These are phyloP conservation scores for Pythium aristosporum DNA, from an alignment of 352 stramenopile species.

Conservation along the genomic window DNA sequence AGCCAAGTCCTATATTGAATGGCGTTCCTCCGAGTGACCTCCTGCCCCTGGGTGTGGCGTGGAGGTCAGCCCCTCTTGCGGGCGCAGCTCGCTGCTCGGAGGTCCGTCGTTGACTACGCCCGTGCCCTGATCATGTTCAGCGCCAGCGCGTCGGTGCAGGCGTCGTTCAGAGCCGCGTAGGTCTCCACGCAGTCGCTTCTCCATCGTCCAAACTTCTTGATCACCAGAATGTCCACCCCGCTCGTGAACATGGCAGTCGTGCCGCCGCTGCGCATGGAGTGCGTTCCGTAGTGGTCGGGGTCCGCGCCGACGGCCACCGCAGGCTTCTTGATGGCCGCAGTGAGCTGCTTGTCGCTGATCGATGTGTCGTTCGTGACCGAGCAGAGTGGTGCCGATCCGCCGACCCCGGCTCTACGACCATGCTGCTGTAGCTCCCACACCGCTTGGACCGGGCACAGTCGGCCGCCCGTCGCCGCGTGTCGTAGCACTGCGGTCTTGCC, in stretches of 20 bases:
- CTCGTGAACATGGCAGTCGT: slow-evolving; percentile 10
- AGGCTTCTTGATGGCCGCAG: neutral
- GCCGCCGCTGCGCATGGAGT: slow-evolving; percentile 11
- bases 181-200: neutral
- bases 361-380: neutral
- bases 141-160: neutral
- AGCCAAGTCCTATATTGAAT: neutral
- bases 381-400: neutral
- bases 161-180: neutral
- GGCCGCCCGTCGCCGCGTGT: neutral
- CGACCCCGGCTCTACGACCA: neutral
- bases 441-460: slow-evolving; percentile 3
- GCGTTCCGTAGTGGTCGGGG: neutral
- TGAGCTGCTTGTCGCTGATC: slow-evolving; percentile 3
- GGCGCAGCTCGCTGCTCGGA: neutral
- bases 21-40: neutral
- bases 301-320: neutral
- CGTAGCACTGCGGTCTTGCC: neutral
- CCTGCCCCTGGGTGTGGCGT: neutral
- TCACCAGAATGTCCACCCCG: slow-evolving; percentile 2
- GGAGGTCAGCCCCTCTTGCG: neutral
- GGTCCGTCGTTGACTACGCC: neutral
- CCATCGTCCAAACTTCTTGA: slow-evolving; percentile 12
- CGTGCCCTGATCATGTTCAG: neutral
- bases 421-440: neutral